phyloP scores from a whole-genome alignment of 2,329 filamentous ascomycete species.

The Fusarium ambrosium region DNA sequence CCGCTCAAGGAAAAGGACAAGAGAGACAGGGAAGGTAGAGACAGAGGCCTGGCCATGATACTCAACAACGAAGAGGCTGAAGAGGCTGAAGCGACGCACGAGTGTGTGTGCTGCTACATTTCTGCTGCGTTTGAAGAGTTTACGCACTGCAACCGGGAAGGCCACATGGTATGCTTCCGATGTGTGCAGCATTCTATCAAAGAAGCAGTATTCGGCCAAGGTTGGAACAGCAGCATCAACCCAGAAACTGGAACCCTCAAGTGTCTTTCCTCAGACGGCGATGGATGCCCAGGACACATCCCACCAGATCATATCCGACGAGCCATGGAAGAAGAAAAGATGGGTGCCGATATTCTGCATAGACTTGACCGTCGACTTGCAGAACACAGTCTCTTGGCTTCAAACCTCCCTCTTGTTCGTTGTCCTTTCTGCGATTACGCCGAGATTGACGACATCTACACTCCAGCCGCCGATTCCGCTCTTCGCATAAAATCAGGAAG shows the following conservation, averaged over 20 bases:
- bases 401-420: conserved; percentile 79
- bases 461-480: conserved; percentile 66
- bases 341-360: conserved; percentile 77
- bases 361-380: conserved; percentile 85
- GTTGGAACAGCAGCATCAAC: conserved; percentile 87
- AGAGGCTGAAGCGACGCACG: conserved; percentile 67
- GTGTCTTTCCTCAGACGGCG: conserved; percentile 82
- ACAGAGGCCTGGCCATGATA: conserved; percentile 65
- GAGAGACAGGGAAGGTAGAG: conserved; percentile 62
- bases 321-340: conserved; percentile 78
- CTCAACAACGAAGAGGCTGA: conserved; percentile 73
- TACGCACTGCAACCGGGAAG: conserved; percentile 75
- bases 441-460: conserved; percentile 84
- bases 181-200: conserved; percentile 87
- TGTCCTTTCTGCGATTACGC: conserved; percentile 95
- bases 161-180: conserved; percentile 82
- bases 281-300: conserved; percentile 82
- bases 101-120: conserved; percentile 85
- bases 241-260: conserved; percentile 78
- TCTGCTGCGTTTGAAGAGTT: conserved; percentile 80
- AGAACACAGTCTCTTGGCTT: conserved; percentile 80
- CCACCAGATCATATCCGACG: conserved; percentile 76
- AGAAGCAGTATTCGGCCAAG: conserved; percentile 93
- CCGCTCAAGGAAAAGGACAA: conserved; percentile 64
- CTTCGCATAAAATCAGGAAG: conserved; percentile 70